Conservation (phyloP, 163 green algal genomes). For the Chlamydomonas reinhardtii region DNA sequence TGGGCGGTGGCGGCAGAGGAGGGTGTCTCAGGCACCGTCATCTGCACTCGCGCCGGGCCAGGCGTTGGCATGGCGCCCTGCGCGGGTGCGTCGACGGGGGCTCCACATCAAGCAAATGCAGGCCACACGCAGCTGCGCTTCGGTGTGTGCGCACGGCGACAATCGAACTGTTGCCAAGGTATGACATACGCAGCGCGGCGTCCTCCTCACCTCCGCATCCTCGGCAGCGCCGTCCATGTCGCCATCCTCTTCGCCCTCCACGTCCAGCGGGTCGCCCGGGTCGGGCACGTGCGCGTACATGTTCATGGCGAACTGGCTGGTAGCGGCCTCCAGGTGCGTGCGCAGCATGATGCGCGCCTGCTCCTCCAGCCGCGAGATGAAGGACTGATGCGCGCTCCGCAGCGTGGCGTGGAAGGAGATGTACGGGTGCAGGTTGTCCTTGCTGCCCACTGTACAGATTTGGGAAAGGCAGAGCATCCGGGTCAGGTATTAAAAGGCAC, state of each 20-base stretch:
- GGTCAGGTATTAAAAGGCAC: too few relatives aligned
- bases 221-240: slow-evolving; percentile 1
- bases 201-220: slow-evolving; percentile 15
- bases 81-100: neutral
- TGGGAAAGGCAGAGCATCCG: neutral
- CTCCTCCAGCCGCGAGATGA: slow-evolving; percentile 80
- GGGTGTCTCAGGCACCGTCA: slow-evolving; percentile 92
- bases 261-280: slow-evolving; percentile 58
- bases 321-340: slow-evolving; percentile 86
- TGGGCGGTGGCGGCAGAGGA: slow-evolving; percentile 68
- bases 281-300: slow-evolving; percentile 55
- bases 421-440: slow-evolving; percentile 71
- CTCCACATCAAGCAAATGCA: neutral
- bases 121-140: neutral
- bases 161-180: too few relatives aligned
- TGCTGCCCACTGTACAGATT: slow-evolving; percentile 62
- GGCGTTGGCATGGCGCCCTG: slow-evolving; percentile 54
- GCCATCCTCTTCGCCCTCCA: slow-evolving; percentile 27
- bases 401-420: slow-evolving; percentile 89
- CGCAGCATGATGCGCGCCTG: slow-evolving; percentile 73
- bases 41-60: slow-evolving; percentile 56
- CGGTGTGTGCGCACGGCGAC: too few relatives aligned
- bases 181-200: too few relatives aligned
- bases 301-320: slow-evolving; percentile 80
- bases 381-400: slow-evolving; percentile 74